Evolutionary conservation across 805 yeast genomes (phyloP).

Genomic region (Candida ficus): DNA sequence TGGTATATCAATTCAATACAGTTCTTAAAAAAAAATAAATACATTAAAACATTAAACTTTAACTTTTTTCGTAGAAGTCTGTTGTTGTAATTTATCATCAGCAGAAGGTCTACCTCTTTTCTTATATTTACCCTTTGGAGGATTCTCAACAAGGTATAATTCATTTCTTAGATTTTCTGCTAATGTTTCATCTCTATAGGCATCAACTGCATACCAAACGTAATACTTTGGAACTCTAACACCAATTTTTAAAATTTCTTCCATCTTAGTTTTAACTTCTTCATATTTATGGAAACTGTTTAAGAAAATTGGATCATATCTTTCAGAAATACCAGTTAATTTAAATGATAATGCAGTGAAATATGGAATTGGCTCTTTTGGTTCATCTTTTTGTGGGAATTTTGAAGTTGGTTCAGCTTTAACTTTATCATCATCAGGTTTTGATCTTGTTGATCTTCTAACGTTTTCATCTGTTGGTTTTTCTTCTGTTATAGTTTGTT

Average conservation of each 20-base stretch:
- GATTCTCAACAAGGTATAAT: constrained; percentile 48
- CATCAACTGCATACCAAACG: constrained; percentile 83
- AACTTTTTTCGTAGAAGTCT: not conserved
- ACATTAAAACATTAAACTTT: constrained; percentile 1
- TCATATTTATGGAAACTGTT: constrained; percentile 59
- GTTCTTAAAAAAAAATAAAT: not conserved
- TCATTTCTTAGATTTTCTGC: constrained; percentile 61
- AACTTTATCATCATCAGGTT: constrained; percentile 1
- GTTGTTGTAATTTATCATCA: not conserved
- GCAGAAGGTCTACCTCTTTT: constrained; percentile 18
- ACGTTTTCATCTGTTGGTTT: constrained; percentile 34
- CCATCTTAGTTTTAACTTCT: constrained; percentile 59
- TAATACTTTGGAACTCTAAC: constrained; percentile 54
- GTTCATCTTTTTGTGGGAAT: constrained; percentile 8
- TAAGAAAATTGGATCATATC: constrained; percentile 56
- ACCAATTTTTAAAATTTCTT: constrained; percentile 52
- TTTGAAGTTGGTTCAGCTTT: not conserved
- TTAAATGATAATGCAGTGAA: constrained; percentile 63
- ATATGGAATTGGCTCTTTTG: constrained; percentile 33
- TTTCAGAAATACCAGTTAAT: constrained; percentile 58
- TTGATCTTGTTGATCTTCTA: constrained; percentile 9
- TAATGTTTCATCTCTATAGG: constrained; percentile 58
- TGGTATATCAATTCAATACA: constrained; percentile 37
- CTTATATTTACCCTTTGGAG: constrained; percentile 31
- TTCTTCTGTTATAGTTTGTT: constrained; percentile 22